phyloP scores from a whole-genome alignment of 2,329 filamentous ascomycete genomes.

The Colletotrichum brevisporum region DNA sequence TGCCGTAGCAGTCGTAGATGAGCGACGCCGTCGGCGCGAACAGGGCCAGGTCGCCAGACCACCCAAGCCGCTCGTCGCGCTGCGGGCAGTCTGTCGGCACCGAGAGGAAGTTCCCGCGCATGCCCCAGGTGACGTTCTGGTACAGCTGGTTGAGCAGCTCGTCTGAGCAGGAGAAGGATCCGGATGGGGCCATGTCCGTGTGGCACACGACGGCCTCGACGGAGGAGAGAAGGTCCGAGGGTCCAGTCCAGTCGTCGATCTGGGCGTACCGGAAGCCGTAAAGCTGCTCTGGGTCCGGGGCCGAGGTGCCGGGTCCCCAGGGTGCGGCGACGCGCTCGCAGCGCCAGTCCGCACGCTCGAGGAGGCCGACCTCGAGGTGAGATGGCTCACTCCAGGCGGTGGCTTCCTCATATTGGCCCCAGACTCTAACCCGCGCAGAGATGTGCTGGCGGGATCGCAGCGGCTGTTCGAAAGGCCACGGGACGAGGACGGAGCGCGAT shows the following conservation, averaged over 20 bases:
- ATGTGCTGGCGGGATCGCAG: slow-evolving; percentile 50
- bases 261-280: slow-evolving; percentile 65
- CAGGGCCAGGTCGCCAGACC: slow-evolving; percentile 31
- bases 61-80: slow-evolving; percentile 32
- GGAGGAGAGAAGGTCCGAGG: neutral
- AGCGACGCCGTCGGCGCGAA: slow-evolving; percentile 31
- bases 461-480: slow-evolving; percentile 56
- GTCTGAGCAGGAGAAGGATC: slow-evolving; percentile 30
- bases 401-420: slow-evolving; percentile 41
- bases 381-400: slow-evolving; percentile 48
- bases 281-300: slow-evolving; percentile 45
- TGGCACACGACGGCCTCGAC: slow-evolving; percentile 33
- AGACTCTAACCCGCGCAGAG: slow-evolving; percentile 50
- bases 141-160: slow-evolving; percentile 26
- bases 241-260: slow-evolving; percentile 53
- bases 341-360: slow-evolving; percentile 49
- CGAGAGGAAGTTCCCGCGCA: slow-evolving; percentile 38
- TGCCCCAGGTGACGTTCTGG: slow-evolving; percentile 24
- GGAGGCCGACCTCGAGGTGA: slow-evolving; percentile 52
- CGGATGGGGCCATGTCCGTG: slow-evolving; percentile 29
- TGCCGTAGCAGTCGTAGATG: slow-evolving; percentile 23
- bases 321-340: slow-evolving; percentile 48
- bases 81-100: slow-evolving; percentile 39
- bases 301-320: slow-evolving; percentile 45
- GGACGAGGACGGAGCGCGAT: slow-evolving; percentile 43